Evolutionary conservation across 2,329 filamentous ascomycete genomes (phyloP), one percentile per base, ranked within the genome.

Genomic region (Microcyclospora tardicrescens): DNA sequence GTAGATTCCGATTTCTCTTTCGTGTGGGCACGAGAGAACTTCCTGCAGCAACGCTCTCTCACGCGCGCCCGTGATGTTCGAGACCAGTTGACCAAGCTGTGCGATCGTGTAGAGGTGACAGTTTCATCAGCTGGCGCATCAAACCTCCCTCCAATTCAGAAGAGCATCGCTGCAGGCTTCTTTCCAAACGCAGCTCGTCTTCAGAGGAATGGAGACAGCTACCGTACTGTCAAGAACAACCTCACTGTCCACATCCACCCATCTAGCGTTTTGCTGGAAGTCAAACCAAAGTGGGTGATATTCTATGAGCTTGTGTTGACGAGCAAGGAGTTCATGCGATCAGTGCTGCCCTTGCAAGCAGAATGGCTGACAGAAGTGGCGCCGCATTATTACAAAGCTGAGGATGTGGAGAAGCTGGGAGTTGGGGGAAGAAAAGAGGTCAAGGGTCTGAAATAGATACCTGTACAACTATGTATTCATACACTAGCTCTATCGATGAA

Each of bases 241-340:
- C 79, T 85, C 50, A 84, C 81, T 5, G 86, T 94, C 2, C 89
- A 84, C 58, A 73, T 96, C n/a, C 91, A 98, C 59, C 91, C 91
- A 0, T 85, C 79, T 45, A 83, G 77, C 34, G 84, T 87, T 33
- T 63, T 94, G 45, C 83, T 84, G 65, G 76, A 84, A 43, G 71
- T 75, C 1, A 79, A 89, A 46, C 86, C 87, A 9, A 84, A 84
- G 59, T 91, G 83, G 73, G 76, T 94, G 11, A 75, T 94, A 12
- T 98, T 91, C 61, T 84, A 83, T 56, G 84, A 91, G 61, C 61
- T 89, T 39, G 82, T 87, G 9, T 69, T 84, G 50, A 89, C 84
- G 29, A 81, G 74, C 19, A 93, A 93, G 66, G 89, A 95, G 67
- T 98, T 89, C 60, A 93, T 94, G 79, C 71, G 89, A 16, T 84